Percentiles rank a stretch among this genome's conserved stretches.
phyloP scores from a whole-genome alignment of 495 filamentous ascomycete genomes.

The Mytilinidion resinicola region DNA sequence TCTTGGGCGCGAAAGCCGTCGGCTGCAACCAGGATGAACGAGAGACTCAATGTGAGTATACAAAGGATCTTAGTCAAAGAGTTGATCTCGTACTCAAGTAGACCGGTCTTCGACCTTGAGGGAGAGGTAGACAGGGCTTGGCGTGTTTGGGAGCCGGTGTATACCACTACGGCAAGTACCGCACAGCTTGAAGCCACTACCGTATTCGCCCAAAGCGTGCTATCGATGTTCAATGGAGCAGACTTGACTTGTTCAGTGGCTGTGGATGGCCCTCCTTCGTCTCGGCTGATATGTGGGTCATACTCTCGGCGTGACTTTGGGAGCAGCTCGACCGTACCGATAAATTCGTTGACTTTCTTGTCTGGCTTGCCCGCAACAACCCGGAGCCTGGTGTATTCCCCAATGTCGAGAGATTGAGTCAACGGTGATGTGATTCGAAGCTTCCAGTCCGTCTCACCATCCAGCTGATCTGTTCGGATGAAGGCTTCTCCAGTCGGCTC shows the following conservation, averaged over 20 bases:
- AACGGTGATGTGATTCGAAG: conserved; percentile 77
- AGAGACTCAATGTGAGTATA: conserved; percentile 74
- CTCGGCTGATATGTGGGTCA: conserved; percentile 22
- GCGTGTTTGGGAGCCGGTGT: conserved; percentile 90
- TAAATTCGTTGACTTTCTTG: conserved; percentile 87
- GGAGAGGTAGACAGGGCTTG: conserved; percentile 89
- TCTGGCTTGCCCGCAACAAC: conserved; percentile 84
- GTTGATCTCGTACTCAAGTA: conserved; percentile 95
- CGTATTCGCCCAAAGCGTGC: conserved; percentile 98
- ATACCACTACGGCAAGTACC: conserved; percentile 81
- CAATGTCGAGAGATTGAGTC: conserved; percentile 64
- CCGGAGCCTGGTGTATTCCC: conserved; percentile 64
- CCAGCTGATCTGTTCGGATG: conserved; percentile 94
- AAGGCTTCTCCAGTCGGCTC: conserved; percentile 75
- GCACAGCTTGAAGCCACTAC: conserved; percentile 88
- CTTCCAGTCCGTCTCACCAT: conserved; percentile 99
- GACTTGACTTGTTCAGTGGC: conserved; percentile 37
- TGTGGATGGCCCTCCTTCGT: conserved; percentile 5
- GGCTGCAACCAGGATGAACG: conserved; percentile 81
- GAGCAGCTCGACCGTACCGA: conserved; percentile 68
- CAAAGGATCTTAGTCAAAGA: conserved; percentile 97
- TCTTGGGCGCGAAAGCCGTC: conserved; percentile 67
- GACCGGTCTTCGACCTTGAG: conserved; percentile 84
- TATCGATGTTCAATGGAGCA: conserved; percentile 82
- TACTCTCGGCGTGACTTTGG: conserved; percentile 30